phyloP scores from a whole-genome alignment of 495 filamentous ascomycete species.

The Penicillium arizonense region DNA sequence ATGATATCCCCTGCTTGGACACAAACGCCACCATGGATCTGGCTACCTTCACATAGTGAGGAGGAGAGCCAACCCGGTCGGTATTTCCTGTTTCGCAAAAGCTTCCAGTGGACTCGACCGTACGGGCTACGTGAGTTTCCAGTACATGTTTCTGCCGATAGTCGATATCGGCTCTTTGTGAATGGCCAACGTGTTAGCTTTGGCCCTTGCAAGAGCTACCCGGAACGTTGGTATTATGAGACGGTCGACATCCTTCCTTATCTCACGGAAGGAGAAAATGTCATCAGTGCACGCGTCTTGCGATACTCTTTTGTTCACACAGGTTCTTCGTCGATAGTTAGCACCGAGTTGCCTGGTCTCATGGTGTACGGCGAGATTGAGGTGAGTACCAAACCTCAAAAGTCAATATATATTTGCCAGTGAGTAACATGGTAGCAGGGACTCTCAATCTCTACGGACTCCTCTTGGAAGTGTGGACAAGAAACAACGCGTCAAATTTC shows the following conservation, averaged over 20 bases:
- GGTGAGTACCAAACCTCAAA: neutral
- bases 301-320: constrained; percentile 16
- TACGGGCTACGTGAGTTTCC: neutral
- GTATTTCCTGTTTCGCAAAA: constrained; percentile 24
- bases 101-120: constrained; percentile 12
- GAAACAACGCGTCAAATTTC: constrained; percentile 14
- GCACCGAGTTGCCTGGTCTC: constrained; percentile 20
- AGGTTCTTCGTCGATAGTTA: constrained; percentile 21
- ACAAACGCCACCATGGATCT: constrained; percentile 22
- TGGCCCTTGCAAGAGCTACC: constrained; percentile 25
- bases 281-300: constrained; percentile 22
- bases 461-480: constrained; percentile 17
- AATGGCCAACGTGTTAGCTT: constrained; percentile 23
- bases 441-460: constrained; percentile 12
- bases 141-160: constrained; percentile 28
- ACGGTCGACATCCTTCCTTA: constrained; percentile 25
- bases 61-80: constrained; percentile 19
- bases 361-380: constrained; percentile 14
- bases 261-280: constrained; percentile 13
- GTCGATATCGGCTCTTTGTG: constrained; percentile 26
- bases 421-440: constrained; percentile 5
- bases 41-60: constrained; percentile 15
- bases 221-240: constrained; percentile 26
- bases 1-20: constrained; percentile 15
- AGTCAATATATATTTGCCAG: neutral